Evolutionary conservation across 2,329 filamentous ascomycete genomes (phyloP), one percentile per base, ranked within the genome.

Genomic region (Whalleya microplaca): DNA sequence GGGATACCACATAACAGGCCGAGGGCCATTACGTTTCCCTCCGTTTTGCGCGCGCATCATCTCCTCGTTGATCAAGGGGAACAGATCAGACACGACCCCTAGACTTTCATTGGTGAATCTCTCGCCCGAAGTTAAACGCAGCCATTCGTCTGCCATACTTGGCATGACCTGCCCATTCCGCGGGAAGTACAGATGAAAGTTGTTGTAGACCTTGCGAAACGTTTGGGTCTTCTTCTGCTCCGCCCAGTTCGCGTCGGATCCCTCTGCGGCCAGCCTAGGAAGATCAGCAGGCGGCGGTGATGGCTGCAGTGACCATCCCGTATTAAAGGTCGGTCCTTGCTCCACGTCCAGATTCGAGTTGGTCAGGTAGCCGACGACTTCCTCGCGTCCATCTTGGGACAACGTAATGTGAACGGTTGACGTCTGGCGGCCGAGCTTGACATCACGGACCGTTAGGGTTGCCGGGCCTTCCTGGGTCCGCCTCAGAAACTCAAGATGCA

Each of bases 311-410:
- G 72, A 69, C 74, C 84, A 90, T 18, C 74, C 70, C 1, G 85
- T 88, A 16, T 75, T 48, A 20, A 71, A 50, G 7, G 69, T 62
- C 81, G 83, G 7, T 8, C 88, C 88, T 3, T 75, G 71, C 68
- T 90, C 87, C 1, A 77, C 77, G 2, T 72, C 64, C 44, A 89
- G 78, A 60, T 90, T 87, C 20, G 81, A 80, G 59, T 90, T 81
- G 6, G 86, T 90, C 58, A 88, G 78, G 69, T 89, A 88, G 14
- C 79, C 83, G 40, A 87, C 78, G 20, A 89, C 80, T 68, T 86
- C 87, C 63, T 85, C 80, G 50, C 85, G 81, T 0, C 65, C 69
- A n/a, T 64, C 63, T 46, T 75, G 72, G 2, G 60, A 63, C 9
- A 75, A 53, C 1, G 62, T 47, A 23, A 72, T 45, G 37, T 72